Conservation (phyloP, 306 rosid species). For the Heteromeles arbutifolia region DNA sequence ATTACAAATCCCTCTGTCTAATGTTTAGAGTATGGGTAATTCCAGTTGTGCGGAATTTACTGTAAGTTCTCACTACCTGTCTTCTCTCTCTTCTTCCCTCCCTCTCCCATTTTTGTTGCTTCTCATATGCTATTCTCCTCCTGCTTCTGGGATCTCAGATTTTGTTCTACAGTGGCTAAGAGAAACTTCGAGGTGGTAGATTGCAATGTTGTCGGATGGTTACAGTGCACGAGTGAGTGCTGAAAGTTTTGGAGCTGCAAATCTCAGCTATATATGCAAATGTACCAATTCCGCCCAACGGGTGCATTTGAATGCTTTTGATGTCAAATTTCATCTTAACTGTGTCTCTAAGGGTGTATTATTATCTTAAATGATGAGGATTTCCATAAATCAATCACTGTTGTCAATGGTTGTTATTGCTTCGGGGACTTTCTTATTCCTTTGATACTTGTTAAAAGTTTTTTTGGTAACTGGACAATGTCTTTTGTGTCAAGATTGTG, state of each 20-base stretch:
- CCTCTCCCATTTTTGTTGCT: background rate
- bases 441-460: background rate
- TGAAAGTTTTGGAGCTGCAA: background rate
- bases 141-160: background rate
- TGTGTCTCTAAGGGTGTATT: background rate
- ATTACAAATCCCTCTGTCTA: background rate
- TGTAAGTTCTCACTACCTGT: background rate
- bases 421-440: background rate
- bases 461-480: background rate
- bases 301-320: background rate
- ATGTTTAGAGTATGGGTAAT: background rate
- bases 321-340: background rate
- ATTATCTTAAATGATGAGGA: too few species aligned
- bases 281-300: background rate
- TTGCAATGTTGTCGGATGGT: background rate
- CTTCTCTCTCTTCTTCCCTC: background rate
- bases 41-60: background rate
- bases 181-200: background rate
- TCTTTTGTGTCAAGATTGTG: background rate
- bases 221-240: background rate
- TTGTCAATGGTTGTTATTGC: background rate
- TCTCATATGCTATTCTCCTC: background rate
- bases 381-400: background rate
- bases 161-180: background rate
- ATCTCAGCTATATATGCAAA: background rate